These are phyloP conservation scores for Hymenoscyphus occultus DNA, from an alignment of 2,329 filamentous ascomycete genomes.

Conservation along the genomic window DNA sequence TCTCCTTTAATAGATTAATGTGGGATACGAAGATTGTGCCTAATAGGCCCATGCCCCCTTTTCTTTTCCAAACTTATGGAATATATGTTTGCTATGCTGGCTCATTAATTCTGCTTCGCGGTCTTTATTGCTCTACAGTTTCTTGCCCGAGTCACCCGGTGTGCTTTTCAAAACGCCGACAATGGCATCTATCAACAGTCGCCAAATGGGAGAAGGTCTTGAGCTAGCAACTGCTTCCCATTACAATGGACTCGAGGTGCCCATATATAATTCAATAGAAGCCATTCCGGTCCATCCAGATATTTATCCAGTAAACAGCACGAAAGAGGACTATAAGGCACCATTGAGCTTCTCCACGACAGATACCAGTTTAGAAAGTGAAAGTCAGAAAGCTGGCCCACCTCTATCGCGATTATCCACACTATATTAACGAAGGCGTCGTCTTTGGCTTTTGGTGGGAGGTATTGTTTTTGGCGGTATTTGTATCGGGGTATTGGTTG, in stretches of 20 bases:
- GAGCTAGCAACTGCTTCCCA: not conserved
- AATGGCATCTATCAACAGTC: not conserved
- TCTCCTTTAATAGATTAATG: not conserved
- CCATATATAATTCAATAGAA: not conserved
- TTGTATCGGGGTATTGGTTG: not conserved
- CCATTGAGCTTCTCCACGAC: not conserved
- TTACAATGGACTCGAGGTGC: not conserved
- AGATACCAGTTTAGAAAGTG: not conserved
- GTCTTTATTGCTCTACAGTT: not conserved
- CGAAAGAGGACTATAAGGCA: not conserved
- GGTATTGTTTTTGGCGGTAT: not conserved
- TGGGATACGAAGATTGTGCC: not conserved
- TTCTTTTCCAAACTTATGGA: not conserved
- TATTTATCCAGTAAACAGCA: not conserved
- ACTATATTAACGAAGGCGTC: not conserved
- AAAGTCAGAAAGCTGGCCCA: not conserved
- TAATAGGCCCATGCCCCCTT: not conserved
- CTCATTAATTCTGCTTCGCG: not conserved
- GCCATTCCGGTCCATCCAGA: not conserved
- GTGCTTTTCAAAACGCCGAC: not conserved
- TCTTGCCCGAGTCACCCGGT: no score
- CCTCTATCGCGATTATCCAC: not conserved
- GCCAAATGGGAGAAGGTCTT: not conserved
- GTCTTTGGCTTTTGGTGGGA: not conserved
- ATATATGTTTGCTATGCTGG: not conserved